Conservation (phyloP, 2,329 filamentous ascomycete genomes). For the Aphanocladium album region DNA sequence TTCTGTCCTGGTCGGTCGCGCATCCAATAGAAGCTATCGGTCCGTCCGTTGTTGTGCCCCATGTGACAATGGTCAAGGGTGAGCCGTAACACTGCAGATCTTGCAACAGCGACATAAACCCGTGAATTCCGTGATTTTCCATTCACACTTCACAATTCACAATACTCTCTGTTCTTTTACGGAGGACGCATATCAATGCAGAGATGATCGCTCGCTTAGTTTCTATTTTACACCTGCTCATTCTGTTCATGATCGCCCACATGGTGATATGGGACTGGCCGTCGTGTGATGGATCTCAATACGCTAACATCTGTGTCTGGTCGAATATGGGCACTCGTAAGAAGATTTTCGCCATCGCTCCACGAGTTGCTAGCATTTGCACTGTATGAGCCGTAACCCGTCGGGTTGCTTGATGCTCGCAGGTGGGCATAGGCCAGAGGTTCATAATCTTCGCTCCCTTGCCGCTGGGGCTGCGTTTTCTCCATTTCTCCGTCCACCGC, state of each 20-base stretch:
- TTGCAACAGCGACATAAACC: neutral
- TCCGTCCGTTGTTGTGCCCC: neutral
- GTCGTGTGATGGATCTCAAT: neutral
- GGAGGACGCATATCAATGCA: neutral
- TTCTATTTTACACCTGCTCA: neutral
- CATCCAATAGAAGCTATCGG: neutral
- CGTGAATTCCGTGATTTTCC: neutral
- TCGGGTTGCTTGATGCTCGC: neutral
- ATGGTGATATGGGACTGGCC: neutral
- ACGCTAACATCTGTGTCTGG: neutral
- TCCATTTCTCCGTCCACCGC: neutral
- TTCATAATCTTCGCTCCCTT: neutral
- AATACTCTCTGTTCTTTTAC: neutral
- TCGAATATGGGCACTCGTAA: neutral
- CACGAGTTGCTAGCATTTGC: neutral
- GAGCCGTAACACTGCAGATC: neutral
- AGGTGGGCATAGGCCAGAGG: neutral
- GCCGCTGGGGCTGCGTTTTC: neutral
- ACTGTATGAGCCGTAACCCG: neutral
- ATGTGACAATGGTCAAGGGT: neutral
- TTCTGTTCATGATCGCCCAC: conserved; percentile 2
- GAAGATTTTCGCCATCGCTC: neutral
- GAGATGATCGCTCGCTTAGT: neutral
- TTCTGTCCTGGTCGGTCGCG: neutral
- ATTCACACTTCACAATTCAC: neutral